Percentiles rank a stretch among this genome's conserved stretches.
Conservation (phyloP, 2,329 filamentous ascomycete species). For the Cryphonectria parasitica region DNA sequence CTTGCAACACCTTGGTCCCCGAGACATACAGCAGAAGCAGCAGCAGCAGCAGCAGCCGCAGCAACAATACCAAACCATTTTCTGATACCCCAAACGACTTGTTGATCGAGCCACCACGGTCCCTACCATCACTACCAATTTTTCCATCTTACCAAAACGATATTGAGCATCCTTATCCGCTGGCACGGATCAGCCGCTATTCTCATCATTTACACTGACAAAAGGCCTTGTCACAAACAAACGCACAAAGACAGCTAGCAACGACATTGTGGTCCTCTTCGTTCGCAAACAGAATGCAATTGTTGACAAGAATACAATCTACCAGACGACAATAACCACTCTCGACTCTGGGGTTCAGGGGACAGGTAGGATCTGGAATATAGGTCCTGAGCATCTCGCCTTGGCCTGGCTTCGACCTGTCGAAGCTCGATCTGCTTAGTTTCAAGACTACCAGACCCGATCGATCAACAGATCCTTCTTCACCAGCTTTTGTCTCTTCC, state of each 20-base stretch:
- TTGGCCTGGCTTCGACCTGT: conserved; percentile 11
- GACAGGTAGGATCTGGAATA: conserved; percentile 13
- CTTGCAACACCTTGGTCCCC: background rate
- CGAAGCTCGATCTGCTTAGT: background rate
- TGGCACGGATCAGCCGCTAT: conserved; percentile 26
- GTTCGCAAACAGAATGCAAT: conserved; percentile 25
- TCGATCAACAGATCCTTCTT: background rate
- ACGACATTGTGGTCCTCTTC: conserved; percentile 12
- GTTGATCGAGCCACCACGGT: conserved; percentile 24
- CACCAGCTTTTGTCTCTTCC: background rate
- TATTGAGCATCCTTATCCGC: conserved; percentile 24
- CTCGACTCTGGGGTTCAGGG: conserved; percentile 18
- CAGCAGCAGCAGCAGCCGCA: background rate
- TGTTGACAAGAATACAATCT: conserved; percentile 10
- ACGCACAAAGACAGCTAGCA: conserved; percentile 15
- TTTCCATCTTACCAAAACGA: background rate
- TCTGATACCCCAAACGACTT: conserved; percentile 5
- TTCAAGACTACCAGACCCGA: background rate
- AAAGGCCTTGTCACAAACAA: background rate
- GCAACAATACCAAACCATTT: conserved; percentile 8
- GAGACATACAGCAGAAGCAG: conserved; percentile 11
- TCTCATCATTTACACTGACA: conserved; percentile 11
- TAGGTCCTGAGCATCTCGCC: conserved; percentile 8
- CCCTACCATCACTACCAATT: conserved; percentile 13
- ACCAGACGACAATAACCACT: conserved; percentile 25